These are phyloP conservation scores for Claviceps sorghi DNA, from an alignment of 2,329 filamentous ascomycete species.

Conservation along the genomic window DNA sequence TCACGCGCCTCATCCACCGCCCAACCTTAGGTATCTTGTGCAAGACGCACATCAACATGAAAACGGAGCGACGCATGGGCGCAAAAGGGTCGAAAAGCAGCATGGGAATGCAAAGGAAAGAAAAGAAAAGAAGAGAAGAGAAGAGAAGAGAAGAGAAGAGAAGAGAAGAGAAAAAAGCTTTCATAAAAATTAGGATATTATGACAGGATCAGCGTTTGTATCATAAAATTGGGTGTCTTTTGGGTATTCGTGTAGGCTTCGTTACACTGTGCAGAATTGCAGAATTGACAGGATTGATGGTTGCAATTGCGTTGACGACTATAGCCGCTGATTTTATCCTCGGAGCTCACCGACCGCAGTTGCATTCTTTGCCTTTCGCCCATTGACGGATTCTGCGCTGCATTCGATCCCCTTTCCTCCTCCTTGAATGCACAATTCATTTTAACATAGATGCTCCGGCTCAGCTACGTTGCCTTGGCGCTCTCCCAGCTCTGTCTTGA, in stretches of 20 bases:
- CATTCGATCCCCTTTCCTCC: not conserved
- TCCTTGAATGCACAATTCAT: not conserved
- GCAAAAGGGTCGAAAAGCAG: too few species aligned
- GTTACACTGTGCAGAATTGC: not conserved
- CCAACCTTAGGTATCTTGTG: not conserved
- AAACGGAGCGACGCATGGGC: not conserved
- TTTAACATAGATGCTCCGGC: conserved; percentile 58
- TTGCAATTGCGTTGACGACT: not conserved
- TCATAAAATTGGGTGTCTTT: not conserved
- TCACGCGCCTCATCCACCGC: conserved; percentile 10
- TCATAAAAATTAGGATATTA: not conserved
- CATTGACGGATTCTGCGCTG: not conserved
- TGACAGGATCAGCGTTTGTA: not conserved
- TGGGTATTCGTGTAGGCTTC: not conserved
- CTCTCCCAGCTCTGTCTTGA: conserved; percentile 67
- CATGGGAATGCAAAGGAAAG: not conserved
- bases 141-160: not conserved
- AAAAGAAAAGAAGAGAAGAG: not conserved
- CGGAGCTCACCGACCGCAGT: not conserved
- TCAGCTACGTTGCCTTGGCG: conserved; percentile 44
- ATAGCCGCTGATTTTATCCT: not conserved
- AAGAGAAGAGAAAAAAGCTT: not conserved
- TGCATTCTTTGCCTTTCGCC: not conserved
- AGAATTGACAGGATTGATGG: not conserved
- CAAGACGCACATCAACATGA: not conserved